These are phyloP conservation scores for Fusarium sp. DNA, from an alignment of 2,329 filamentous ascomycete species.

Conservation along the genomic window DNA sequence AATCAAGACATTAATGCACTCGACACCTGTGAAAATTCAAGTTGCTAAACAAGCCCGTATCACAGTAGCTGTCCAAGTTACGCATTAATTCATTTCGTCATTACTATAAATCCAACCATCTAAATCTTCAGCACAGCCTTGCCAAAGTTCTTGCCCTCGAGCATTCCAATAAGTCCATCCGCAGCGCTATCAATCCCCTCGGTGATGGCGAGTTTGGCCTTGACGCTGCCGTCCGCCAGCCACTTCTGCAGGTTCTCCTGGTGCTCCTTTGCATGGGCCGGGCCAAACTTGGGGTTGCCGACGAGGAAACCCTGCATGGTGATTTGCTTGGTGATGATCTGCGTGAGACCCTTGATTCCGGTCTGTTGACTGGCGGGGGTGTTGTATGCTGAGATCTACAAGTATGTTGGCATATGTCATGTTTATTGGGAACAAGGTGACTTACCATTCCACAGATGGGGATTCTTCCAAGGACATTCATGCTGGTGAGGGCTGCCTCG, in stretches of 20 bases:
- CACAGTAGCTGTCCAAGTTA: background rate
- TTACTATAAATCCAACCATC: constrained; percentile 3
- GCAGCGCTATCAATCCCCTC: constrained; percentile 83
- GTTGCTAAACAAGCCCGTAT: background rate
- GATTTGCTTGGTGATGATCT: constrained; percentile 75
- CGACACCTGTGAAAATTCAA: background rate
- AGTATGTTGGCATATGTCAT: background rate
- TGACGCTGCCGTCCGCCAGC: constrained; percentile 80
- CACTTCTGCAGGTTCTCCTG: constrained; percentile 80
- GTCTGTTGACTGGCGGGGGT: constrained; percentile 62
- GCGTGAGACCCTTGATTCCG: constrained; percentile 73
- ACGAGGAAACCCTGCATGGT: constrained; percentile 83
- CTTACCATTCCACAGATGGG: constrained; percentile 70
- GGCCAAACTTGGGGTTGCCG: constrained; percentile 70
- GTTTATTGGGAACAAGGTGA: background rate
- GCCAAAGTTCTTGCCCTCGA: constrained; percentile 84
- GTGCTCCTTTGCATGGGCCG: constrained; percentile 75
- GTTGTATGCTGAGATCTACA: constrained; percentile 74
- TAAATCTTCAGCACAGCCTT: constrained; percentile 81
- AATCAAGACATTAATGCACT: background rate
- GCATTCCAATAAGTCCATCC: constrained; percentile 79
- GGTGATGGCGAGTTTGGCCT: constrained; percentile 74
- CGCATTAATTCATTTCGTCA: constrained; percentile 12
- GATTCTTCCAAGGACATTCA: constrained; percentile 74
- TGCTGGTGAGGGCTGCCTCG: constrained; percentile 55